Conservation (phyloP, 2,329 filamentous ascomycete genomes). For the Colletotrichum tabaci region DNA sequence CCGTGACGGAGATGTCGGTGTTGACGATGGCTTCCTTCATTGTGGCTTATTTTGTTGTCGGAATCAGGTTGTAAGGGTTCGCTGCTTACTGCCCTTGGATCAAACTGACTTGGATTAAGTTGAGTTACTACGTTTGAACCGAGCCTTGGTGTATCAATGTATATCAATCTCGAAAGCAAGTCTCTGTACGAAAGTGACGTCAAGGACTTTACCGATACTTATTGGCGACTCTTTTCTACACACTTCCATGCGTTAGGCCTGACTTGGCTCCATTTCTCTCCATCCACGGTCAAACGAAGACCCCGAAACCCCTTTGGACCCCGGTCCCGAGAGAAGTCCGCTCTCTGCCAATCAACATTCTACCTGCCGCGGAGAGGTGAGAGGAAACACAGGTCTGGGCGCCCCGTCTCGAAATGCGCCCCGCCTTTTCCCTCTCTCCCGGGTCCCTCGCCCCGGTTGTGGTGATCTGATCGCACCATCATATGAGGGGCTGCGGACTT, state of each 20-base stretch:
- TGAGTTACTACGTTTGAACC: not conserved
- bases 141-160: not conserved
- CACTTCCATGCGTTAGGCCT: constrained; percentile 7
- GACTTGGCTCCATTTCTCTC: constrained; percentile 9
- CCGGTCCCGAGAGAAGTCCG: not conserved
- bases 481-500: constrained; percentile 19
- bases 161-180: not conserved
- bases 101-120: not conserved
- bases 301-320: not conserved
- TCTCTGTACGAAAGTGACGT: constrained; percentile 20
- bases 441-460: not conserved
- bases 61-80: not conserved
- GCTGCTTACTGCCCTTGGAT: not conserved
- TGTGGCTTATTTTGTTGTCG: not conserved
- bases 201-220: constrained; percentile 21
- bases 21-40: constrained; percentile 43
- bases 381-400: constrained; percentile 22
- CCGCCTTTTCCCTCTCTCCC: not conserved
- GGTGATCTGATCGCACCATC: constrained; percentile 33
- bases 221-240: not conserved
- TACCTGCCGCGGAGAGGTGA: not conserved
- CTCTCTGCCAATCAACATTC: constrained; percentile 12
- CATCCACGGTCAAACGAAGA: constrained; percentile 25
- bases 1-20: constrained; percentile 28
- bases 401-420: not conserved